Evolutionary conservation across 495 filamentous ascomycete species (phyloP), one percentile per base, ranked within the genome.

Genomic region (Podospora comata): DNA sequence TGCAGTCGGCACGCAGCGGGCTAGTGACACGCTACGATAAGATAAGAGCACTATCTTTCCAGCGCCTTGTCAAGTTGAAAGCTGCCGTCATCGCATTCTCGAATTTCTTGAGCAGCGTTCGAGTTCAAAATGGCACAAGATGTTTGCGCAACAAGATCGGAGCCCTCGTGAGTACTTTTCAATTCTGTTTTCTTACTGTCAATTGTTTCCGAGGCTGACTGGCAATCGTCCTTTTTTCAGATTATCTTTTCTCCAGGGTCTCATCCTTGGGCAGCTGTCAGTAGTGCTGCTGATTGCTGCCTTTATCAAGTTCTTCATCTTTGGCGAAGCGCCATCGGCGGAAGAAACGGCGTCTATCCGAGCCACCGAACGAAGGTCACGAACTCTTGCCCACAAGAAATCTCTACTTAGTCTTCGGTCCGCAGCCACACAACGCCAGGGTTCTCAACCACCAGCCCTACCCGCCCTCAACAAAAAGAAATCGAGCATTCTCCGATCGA

Each of bases 251-350:
- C 94, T 91, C 11, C 91, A 97, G 79, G 95, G 95, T 28, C 91
- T 99, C 71, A 87, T 99, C 68, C 84, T 97, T 61, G 95, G 95
- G 60, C 95, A 99, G 78, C 84, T 98, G 66, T 95, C 92, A 34
- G 89, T 99, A 32, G 90, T 97, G 4, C 82, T 98, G 30, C 81
- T 98, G 65, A 87, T 98, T 68, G 92, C 92, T 62, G 90, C 89
- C 71, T 99, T 99, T 82, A 99, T 99, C 79, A 97, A 96, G 79
- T 99, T 97, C 87, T 99, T 99, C 88, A 97, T 99, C 78, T 98
- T 99, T 73, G 95, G 95, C 73, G 94, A 99, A 74, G 86, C 92
- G 30, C 92, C 94, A 0, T 90, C 90, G 1, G 86, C 92, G 55
- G 93, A 95, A 58, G 88, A 90, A 34, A 86, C 88, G 2, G 88